These are phyloP conservation scores for Xylariaceae sp. DNA, from an alignment of 2,329 filamentous ascomycete species.

Conservation along the genomic window DNA sequence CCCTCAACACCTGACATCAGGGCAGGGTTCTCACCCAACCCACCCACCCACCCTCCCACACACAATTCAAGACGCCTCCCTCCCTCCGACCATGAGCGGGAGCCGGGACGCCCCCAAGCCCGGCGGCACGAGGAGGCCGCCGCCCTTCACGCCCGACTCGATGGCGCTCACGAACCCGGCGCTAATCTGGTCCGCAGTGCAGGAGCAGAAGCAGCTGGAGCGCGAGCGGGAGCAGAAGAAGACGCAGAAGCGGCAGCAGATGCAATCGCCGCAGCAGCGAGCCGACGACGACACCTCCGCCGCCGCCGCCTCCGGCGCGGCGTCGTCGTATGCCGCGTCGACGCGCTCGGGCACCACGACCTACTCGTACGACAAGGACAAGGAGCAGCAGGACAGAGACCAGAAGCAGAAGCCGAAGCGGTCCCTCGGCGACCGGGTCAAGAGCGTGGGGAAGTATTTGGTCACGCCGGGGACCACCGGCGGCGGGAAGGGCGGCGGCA, in stretches of 20 bases:
- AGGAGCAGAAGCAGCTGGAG: conserved; percentile 17
- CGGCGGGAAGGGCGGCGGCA: too few species aligned
- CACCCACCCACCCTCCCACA: neutral
- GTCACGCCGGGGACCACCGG: too few species aligned
- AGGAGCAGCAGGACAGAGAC: neutral
- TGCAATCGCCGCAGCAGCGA: neutral
- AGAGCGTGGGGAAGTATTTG: conserved; percentile 7
- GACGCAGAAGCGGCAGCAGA: too few species aligned
- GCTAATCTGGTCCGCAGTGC: conserved; percentile 14
- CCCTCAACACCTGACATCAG: neutral
- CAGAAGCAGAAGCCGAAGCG: conserved; percentile 1
- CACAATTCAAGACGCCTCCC: neutral
- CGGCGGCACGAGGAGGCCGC: too few species aligned
- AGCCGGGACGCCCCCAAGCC: conserved; percentile 6
- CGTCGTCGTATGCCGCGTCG: conserved; percentile 11
- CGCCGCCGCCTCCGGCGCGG: conserved; percentile 6
- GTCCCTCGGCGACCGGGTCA: conserved; percentile 12
- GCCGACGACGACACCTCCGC: conserved; percentile 1
- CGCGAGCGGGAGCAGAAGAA: too few species aligned
- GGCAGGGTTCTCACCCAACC: neutral
- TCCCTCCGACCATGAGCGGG: conserved; percentile 10
- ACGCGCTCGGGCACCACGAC: conserved; percentile 14
- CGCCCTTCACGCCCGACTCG: conserved; percentile 11
- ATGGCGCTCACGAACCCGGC: conserved; percentile 16
- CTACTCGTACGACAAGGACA: conserved; percentile 16